Evolutionary conservation across 352 stramenopile genomes (phyloP), one percentile per base, ranked within the genome.

Genomic region (Globisporangium lucens): DNA sequence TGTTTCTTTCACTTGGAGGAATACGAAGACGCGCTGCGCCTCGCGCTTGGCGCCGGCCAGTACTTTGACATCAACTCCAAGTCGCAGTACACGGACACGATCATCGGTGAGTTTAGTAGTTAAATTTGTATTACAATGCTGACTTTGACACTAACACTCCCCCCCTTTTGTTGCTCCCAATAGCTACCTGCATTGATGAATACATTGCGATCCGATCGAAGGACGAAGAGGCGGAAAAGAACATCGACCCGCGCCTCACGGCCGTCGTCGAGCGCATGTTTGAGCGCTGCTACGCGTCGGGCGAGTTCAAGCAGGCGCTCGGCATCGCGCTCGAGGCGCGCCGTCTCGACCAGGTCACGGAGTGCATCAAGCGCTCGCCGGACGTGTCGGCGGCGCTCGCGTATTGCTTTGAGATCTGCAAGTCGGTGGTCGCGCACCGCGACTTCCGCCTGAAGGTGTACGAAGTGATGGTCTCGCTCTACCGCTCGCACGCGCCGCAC

Each of bases 1-100:
- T 97, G 98, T 67, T 99, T 99, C 68, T 99, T 99, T 75, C 97
- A 99, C 75, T 77, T 99, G 49, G 97, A 99, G 71, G 98, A 99
- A 79, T 99, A 99, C 57, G 85, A 95, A 67, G 92, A 98, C 69
- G 92, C 95, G 29, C 78, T 98, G 60, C 89, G 96, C 33, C 79
- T 99, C 33, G 98, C 98, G 30, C 86, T 99, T 7, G 93, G 95
- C 15, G 94, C 96, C 13, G 97, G 97, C 24, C 85, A 92, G 58
- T 97, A 98, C 77, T 99, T 99, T 76, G 90, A 99, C 72, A 83
- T 98, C 35, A 93, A 91, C 49, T 73, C 69, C 62, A 95, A 91
- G 69, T 97, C 84, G 33, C 93, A 99, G 70, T 99, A 99, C 83
- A 98, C 97, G 53, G 94, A 99, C 68, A 98, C 89, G 59, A 97